These are phyloP conservation scores for Sporothrix brasiliensis DNA, from an alignment of 2,329 filamentous ascomycete genomes.

Conservation along the genomic window DNA sequence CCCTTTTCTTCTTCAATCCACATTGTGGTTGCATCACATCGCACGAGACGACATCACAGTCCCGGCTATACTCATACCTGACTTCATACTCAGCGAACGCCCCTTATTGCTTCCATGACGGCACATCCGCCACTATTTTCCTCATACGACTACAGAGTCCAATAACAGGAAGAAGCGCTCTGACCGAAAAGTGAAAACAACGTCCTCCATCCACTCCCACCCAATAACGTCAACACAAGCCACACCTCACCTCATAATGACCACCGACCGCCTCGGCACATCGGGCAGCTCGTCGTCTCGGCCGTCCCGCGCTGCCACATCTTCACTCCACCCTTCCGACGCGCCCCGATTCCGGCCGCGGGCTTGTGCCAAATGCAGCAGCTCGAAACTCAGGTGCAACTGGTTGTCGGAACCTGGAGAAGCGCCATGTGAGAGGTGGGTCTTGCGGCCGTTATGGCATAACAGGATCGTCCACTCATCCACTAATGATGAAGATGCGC, in stretches of 20 bases:
- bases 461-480: background rate
- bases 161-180: too few species aligned
- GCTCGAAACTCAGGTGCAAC: constrained; percentile 38
- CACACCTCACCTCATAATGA: background rate
- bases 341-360: constrained; percentile 39
- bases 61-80: background rate
- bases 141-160: background rate
- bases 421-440: constrained; percentile 36
- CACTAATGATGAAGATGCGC: constrained; percentile 33
- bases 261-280: background rate
- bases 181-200: too few species aligned
- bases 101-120: background rate
- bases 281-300: background rate
- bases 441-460: too few species aligned
- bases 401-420: constrained; percentile 37
- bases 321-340: background rate
- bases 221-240: background rate
- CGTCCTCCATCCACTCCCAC: background rate
- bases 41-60: background rate
- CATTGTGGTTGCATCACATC: background rate
- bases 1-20: background rate
- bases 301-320: background rate
- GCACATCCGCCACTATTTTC: background rate
- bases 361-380: constrained; percentile 41
- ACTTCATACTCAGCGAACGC: background rate